phyloP scores from a whole-genome alignment of 257 asterid genomes.

The Cinchona pubescens region DNA sequence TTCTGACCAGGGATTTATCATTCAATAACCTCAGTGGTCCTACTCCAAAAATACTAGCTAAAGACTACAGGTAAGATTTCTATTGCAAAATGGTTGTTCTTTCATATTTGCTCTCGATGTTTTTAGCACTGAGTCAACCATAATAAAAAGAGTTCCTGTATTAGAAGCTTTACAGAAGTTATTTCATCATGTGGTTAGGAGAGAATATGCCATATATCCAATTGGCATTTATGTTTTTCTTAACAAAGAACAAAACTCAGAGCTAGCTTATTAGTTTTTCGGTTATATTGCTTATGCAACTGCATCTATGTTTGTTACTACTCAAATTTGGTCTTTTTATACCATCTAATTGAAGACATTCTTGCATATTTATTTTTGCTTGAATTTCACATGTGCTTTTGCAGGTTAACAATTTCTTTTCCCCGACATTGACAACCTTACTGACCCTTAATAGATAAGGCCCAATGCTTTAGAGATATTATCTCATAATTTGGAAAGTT shows the following conservation, averaged over 20 bases:
- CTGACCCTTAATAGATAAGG: background rate
- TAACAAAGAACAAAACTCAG: background rate
- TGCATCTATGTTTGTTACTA: background rate
- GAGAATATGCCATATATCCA: background rate
- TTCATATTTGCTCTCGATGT: slow-evolving; percentile 1
- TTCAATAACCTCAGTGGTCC: slow-evolving; percentile 85
- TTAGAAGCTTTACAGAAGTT: background rate
- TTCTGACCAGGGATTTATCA: slow-evolving; percentile 84
- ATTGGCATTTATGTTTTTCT: background rate
- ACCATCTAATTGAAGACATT: background rate
- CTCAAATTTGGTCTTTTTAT: background rate
- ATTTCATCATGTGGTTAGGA: background rate
- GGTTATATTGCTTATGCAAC: background rate
- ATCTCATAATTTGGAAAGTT: background rate
- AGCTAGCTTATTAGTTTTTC: background rate
- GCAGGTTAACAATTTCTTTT: background rate
- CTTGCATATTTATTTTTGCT: background rate
- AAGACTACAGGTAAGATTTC: slow-evolving; percentile 73
- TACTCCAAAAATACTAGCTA: slow-evolving; percentile 69
- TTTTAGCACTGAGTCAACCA: background rate
- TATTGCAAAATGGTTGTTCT: background rate
- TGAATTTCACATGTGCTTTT: background rate
- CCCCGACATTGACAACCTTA: background rate
- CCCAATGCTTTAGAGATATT: too few species aligned
- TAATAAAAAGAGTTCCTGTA: background rate